phyloP scores from a whole-genome alignment of 176 grass and related monocot species.

The Rhipidocladum racemiflorum region DNA sequence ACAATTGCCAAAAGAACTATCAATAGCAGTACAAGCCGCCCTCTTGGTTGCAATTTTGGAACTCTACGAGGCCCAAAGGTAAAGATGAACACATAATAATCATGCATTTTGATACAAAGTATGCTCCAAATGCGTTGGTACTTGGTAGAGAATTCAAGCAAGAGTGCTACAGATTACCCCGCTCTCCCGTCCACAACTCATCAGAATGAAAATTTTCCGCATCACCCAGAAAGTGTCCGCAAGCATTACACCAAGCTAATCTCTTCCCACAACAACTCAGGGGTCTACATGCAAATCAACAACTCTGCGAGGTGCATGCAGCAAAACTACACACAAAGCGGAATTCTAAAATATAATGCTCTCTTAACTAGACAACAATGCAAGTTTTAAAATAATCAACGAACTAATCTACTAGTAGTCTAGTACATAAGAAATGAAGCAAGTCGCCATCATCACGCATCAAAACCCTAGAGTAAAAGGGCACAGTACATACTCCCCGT shows the following conservation, averaged over 20 bases:
- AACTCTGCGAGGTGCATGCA: constrained; percentile 43
- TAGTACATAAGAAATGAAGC: not conserved
- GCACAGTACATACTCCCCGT: not conserved
- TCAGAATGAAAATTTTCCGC: not conserved
- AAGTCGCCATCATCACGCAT: not conserved
- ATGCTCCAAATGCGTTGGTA: not conserved
- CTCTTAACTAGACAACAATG: constrained; percentile 6
- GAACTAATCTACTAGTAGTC: not conserved
- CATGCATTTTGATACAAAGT: not conserved
- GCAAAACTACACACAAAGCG: constrained; percentile 31
- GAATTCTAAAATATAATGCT: not conserved
- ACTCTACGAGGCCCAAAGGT: not conserved
- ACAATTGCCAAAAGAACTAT: no score
- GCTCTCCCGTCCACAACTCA: not conserved
- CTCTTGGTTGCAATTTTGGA: not conserved
- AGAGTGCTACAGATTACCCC: not conserved
- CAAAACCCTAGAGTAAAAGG: not conserved
- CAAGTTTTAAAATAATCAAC: not conserved
- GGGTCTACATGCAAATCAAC: constrained; percentile 38
- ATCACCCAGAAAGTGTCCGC: not conserved
- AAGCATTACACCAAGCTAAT: not conserved
- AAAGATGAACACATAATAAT: constrained; percentile 12
- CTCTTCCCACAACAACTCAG: not conserved
- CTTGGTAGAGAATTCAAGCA: not conserved
- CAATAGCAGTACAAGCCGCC: no score